Evolutionary conservation across 306 rosid genomes (phyloP), one percentile per base, ranked within the genome.

Genomic region (Glycyrrhiza uralensis): DNA sequence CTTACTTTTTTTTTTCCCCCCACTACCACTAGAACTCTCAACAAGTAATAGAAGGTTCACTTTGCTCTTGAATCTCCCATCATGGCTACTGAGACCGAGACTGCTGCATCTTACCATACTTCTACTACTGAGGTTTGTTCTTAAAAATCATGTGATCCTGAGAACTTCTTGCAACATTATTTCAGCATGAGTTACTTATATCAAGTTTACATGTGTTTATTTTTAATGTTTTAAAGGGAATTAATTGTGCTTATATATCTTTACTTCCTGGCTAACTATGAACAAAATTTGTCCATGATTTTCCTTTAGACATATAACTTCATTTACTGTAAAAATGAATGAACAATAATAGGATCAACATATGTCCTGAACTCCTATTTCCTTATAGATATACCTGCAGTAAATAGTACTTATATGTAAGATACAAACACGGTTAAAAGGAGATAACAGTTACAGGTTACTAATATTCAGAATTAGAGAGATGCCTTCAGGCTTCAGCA

Each of bases 51-150:
- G 22, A 18, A 62, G 8, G 39, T 49, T 74, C 79, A 26, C 22
- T 60, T 71, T 49, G 57, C 69, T 61, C 51, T 22, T 50, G 41
- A 38, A n/a, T 26, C 30, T 63, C 23, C 72, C 46, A 68, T 33
- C 36, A 85, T 82, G 89, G 83, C 83, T 60, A 18, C 87, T 58
- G 79, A 80, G 54, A n/a, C n/a, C n/a, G n/a, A n/a, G n/a, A n/a
- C n/a, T n/a, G n/a, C n/a, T n/a, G n/a, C n/a, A n/a, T n/a, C n/a
- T n/a, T 26, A 26, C 29, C 50, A 76, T 47, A 46, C 75, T 78
- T 74, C 80, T 57, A 14, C 62, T 59, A 57, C 62, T 33, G 75
- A 81, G 84, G 86, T 82, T 69, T 47, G 83, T 76, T 54, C 52
- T 52, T 38, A 35, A 4, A 32, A 12, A 9, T 64, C 72, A 41